Evolutionary conservation across 495 filamentous ascomycete genomes (phyloP).

Genomic region (Cetradonia linearis): DNA sequence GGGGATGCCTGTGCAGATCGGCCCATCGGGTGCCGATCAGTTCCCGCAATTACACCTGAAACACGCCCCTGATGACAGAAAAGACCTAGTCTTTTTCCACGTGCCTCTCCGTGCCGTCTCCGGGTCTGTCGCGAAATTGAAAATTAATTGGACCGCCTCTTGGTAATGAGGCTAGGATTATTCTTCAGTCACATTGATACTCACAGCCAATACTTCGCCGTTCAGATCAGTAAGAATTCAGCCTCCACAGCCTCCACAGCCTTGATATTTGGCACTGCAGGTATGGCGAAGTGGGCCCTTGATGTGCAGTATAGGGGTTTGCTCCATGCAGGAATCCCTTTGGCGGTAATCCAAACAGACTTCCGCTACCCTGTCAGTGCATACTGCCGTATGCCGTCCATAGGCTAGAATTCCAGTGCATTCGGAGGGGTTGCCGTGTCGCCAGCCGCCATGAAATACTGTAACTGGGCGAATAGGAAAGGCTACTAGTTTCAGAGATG

Average conservation of each 20-base stretch:
- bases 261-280: not conserved
- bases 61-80: too few species aligned
- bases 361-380: not conserved
- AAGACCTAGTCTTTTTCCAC: not conserved
- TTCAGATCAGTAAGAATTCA: not conserved
- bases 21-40: not conserved
- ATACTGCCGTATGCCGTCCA: not conserved
- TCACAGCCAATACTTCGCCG: not conserved
- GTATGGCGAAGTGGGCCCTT: not conserved
- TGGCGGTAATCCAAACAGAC: constrained; percentile 1
- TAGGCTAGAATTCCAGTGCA: not conserved
- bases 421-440: not conserved
- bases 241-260: not conserved
- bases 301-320: constrained; percentile 5
- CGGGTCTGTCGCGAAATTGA: not conserved
- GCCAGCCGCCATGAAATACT: not conserved
- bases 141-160: not conserved
- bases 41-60: constrained; percentile 9
- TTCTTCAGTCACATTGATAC: not conserved
- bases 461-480: not conserved
- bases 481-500: not conserved
- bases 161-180: not conserved
- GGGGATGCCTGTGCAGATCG: not conserved
- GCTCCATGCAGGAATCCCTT: not conserved
- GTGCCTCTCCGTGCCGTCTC: not conserved